Evolutionary conservation across 192 early-diverging fungal species (phyloP).

Genomic region (Entomortierella beljakovae): DNA sequence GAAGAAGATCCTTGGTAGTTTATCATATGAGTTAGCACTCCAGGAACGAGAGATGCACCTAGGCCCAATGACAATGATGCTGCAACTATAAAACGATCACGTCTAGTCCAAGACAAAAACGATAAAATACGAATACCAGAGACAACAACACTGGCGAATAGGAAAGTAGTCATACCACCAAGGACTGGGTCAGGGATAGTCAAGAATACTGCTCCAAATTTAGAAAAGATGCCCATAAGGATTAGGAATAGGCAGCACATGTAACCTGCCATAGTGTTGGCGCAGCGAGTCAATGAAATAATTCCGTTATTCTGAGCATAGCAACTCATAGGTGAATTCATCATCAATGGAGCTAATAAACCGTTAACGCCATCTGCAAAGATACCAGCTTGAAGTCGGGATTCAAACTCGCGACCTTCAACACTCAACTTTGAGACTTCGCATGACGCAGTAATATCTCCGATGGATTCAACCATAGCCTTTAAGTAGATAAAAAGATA

Average conservation of each 20-base stretch:
- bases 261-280: slow-evolving; percentile 65
- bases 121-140: slow-evolving; percentile 66
- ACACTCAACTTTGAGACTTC: slow-evolving; percentile 64
- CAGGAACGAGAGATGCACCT: slow-evolving; percentile 62
- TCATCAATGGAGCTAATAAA: slow-evolving; percentile 53
- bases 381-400: slow-evolving; percentile 65
- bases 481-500: background rate
- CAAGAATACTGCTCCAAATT: slow-evolving; percentile 62
- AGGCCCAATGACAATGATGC: slow-evolving; percentile 59
- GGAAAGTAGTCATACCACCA: slow-evolving; percentile 66
- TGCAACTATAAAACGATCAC: slow-evolving; percentile 65
- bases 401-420: slow-evolving; percentile 65
- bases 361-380: slow-evolving; percentile 61
- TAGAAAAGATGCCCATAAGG: slow-evolving; percentile 64
- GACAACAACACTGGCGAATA: slow-evolving; percentile 65
- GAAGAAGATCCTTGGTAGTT: slow-evolving; percentile 51
- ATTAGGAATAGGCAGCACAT: slow-evolving; percentile 65
- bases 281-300: slow-evolving; percentile 66
- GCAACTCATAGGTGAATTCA: slow-evolving; percentile 63
- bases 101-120: slow-evolving; percentile 65
- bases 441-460: slow-evolving; percentile 67
- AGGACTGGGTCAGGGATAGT: slow-evolving; percentile 60
- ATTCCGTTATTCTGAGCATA: slow-evolving; percentile 71
- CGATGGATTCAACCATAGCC: slow-evolving; percentile 62
- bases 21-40: slow-evolving; percentile 64